These are phyloP conservation scores for Cyclostephanos tholiformis DNA, from an alignment of 108 stramenopile species.

Conservation along the genomic window DNA sequence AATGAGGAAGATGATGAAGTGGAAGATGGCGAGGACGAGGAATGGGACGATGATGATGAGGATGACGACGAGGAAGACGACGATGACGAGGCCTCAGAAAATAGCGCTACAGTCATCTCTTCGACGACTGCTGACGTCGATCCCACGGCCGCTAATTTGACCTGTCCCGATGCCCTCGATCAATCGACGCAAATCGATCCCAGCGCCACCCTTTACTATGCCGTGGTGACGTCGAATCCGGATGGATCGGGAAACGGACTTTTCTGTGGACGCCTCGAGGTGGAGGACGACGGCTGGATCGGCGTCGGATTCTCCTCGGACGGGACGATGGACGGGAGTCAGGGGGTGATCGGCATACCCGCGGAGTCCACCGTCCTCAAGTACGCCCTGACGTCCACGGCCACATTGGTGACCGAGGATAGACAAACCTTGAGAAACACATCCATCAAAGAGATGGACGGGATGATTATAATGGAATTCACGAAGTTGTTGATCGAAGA, in stretches of 20 bases:
- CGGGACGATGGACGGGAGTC: conserved; percentile 37
- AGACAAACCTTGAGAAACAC: conserved; percentile 64
- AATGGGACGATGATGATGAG: too few relatives aligned
- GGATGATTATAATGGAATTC: conserved; percentile 16
- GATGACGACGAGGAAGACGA: too few relatives aligned
- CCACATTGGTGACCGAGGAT: conserved; percentile 23
- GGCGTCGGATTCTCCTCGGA: conserved; percentile 12
- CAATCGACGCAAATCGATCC: conserved; percentile 4
- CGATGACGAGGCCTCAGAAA: too few relatives aligned
- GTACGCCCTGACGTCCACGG: conserved; percentile 43
- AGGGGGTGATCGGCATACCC: conserved; percentile 48
- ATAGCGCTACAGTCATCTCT: too few relatives aligned
- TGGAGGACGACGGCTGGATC: conserved; percentile 9
- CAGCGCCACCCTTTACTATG: conserved; percentile 18
- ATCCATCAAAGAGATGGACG: conserved; percentile 39
- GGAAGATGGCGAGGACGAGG: too few relatives aligned
- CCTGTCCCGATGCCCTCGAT: conserved; percentile 13
- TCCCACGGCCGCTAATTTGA: too few relatives aligned
- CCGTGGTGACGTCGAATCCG: conserved; percentile 8
- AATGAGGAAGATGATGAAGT: too few relatives aligned
- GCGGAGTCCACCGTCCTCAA: conserved; percentile 33
- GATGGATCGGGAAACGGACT: conserved; percentile 3
- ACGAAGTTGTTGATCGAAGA: conserved; percentile 60
- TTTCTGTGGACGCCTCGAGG: background rate
- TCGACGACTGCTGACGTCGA: too few relatives aligned